A percentile compares a stretch with the other conserved stretches of the same genome.
Evolutionary conservation across 306 rosid species (phyloP).

Genomic region (Gynostemma pentaphyllum): DNA sequence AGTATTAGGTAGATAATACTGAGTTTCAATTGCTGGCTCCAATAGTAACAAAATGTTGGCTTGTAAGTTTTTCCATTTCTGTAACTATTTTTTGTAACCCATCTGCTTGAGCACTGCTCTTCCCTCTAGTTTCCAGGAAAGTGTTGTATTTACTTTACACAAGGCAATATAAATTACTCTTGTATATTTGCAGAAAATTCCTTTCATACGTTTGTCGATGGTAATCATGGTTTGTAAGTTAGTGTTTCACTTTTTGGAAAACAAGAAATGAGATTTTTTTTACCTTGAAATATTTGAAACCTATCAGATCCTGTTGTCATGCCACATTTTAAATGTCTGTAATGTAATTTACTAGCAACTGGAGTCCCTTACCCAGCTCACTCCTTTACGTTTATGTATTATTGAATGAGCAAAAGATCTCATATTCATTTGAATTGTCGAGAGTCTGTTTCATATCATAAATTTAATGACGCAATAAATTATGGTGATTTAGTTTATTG

Average conservation of each 20-base stretch:
- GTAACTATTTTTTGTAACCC: conserved; percentile 30
- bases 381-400: background rate
- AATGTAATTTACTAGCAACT: background rate
- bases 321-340: background rate
- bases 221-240: background rate
- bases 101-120: conserved; percentile 24
- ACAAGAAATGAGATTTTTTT: background rate
- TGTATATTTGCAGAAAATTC: conserved; percentile 32
- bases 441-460: background rate
- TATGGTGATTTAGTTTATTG: background rate
- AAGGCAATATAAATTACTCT: conserved; percentile 36
- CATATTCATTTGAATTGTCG: too few relatives aligned
- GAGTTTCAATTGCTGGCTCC: conserved; percentile 27
- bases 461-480: background rate
- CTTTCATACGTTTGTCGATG: conserved; percentile 23
- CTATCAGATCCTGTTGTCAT: background rate
- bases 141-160: conserved; percentile 42
- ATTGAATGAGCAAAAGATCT: background rate
- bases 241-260: background rate
- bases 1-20: conserved; percentile 20
- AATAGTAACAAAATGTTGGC: conserved; percentile 25
- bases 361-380: background rate
- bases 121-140: conserved; percentile 32
- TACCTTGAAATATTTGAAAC: background rate
- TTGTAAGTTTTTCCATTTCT: conserved; percentile 18